Evolutionary conservation across 495 filamentous ascomycete species (phyloP).

Genomic region (Trichoderma reesei): DNA sequence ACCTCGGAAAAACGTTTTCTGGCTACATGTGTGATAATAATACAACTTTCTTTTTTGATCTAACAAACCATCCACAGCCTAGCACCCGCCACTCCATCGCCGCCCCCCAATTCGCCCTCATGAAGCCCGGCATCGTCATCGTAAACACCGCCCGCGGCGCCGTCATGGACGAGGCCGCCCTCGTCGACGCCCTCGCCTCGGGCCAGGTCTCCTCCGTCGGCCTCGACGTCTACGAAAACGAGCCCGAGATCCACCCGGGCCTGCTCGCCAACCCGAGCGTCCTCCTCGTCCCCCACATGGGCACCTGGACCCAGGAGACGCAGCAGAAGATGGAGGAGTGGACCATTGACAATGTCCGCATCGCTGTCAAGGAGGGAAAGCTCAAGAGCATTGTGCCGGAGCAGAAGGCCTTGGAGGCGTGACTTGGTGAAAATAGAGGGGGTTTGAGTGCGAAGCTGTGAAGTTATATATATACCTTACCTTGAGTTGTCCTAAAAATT

Average conservation of each 20-base stretch:
- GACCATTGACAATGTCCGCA: slow-evolving; percentile 56
- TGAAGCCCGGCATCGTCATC: slow-evolving; percentile 63
- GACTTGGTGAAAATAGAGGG: no score
- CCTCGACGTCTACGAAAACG: slow-evolving; percentile 76
- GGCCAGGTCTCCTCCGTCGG: slow-evolving; percentile 59
- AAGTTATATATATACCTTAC: background rate
- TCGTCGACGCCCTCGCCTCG: slow-evolving; percentile 57
- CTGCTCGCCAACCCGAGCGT: slow-evolving; percentile 59
- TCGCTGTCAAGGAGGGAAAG: slow-evolving; percentile 52
- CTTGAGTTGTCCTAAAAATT: background rate
- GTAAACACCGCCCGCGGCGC: slow-evolving; percentile 64
- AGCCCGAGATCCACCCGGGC: slow-evolving; percentile 62
- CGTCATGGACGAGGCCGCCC: slow-evolving; percentile 61
- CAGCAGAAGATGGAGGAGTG: slow-evolving; percentile 73
- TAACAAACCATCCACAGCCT: no score
- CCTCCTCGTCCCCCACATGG: slow-evolving; percentile 74
- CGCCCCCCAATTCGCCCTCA: slow-evolving; percentile 49
- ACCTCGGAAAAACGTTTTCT: no score
- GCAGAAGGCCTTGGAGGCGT: slow-evolving; percentile 36
- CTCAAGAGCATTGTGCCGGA: slow-evolving; percentile 64
- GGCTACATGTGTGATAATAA: no score
- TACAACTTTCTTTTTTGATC: no score
- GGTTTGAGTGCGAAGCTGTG: background rate
- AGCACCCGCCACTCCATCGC: slow-evolving; percentile 59
- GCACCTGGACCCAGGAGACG: slow-evolving; percentile 52